phyloP scores from a whole-genome alignment of 768 basidiomycete genomes.

The Suillus placidus region DNA sequence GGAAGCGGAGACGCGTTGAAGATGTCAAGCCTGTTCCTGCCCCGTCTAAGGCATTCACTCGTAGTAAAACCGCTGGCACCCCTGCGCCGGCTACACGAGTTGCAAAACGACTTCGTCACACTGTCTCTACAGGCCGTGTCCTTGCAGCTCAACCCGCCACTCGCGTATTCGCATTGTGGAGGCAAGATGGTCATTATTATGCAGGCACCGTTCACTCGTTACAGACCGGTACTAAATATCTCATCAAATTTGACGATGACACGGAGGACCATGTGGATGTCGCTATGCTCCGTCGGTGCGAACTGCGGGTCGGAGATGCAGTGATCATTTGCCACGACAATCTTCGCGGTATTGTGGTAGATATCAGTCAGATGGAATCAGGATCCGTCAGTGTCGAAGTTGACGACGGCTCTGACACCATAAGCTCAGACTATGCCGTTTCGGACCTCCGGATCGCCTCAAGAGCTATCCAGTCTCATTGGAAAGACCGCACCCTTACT shows the following conservation, averaged over 20 bases:
- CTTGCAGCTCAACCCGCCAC: slow-evolving; percentile 38
- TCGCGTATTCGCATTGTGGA: slow-evolving; percentile 75
- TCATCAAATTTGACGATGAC: slow-evolving; percentile 70
- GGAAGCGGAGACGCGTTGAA: slow-evolving; percentile 49
- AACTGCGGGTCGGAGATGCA: slow-evolving; percentile 57
- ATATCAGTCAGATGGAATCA: slow-evolving; percentile 35
- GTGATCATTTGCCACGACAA: slow-evolving; percentile 43
- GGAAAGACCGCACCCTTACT: slow-evolving; percentile 55
- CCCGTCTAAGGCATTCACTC: slow-evolving; percentile 27
- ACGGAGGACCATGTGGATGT: slow-evolving; percentile 49
- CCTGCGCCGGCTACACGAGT: slow-evolving; percentile 36
- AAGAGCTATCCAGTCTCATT: slow-evolving; percentile 51
- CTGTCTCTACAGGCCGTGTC: slow-evolving; percentile 27
- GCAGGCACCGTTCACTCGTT: slow-evolving; percentile 54
- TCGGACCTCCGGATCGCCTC: slow-evolving; percentile 51
- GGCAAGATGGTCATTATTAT: slow-evolving; percentile 59
- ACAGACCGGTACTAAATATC: slow-evolving; percentile 37
- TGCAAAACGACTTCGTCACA: slow-evolving; percentile 44
- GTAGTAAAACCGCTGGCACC: slow-evolving; percentile 29
- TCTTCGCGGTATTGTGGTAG: slow-evolving; percentile 32
- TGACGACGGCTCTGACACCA: slow-evolving; percentile 39
- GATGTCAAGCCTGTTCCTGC: slow-evolving; percentile 29
- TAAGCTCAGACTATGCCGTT: slow-evolving; percentile 33
- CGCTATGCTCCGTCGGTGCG: slow-evolving; percentile 54
- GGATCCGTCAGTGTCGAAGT: slow-evolving; percentile 40